These are phyloP conservation scores for Claviceps pusilla DNA, from an alignment of 2,329 filamentous ascomycete genomes.

Conservation along the genomic window DNA sequence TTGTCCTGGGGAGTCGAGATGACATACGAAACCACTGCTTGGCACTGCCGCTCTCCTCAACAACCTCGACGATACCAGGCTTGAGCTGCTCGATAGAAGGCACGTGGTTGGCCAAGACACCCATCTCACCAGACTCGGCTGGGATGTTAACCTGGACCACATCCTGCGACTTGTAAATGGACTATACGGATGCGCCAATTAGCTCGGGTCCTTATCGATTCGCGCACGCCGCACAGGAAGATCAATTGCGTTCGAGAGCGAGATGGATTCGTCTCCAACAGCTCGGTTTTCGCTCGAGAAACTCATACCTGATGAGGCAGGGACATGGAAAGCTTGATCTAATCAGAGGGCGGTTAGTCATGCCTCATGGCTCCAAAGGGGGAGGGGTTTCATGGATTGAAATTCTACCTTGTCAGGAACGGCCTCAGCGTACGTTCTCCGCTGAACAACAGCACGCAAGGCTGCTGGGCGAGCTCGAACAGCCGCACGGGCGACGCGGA, in stretches of 20 bases:
- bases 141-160: slow-evolving; percentile 96
- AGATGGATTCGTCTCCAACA: slow-evolving; percentile 4
- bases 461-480: slow-evolving; percentile 68
- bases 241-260: slow-evolving; percentile 14
- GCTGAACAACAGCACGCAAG: slow-evolving; percentile 61
- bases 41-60: slow-evolving; percentile 76
- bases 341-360: slow-evolving; percentile 13
- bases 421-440: slow-evolving; percentile 82
- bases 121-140: slow-evolving; percentile 97
- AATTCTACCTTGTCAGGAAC: slow-evolving; percentile 60
- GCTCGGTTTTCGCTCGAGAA: slow-evolving; percentile 8
- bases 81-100: slow-evolving; percentile 98
- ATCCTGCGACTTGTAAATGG: slow-evolving; percentile 53
- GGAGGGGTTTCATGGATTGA: slow-evolving; percentile 10
- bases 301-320: slow-evolving; percentile 91
- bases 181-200: slow-evolving; percentile 42
- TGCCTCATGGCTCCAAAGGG: slow-evolving; percentile 4
- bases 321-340: slow-evolving; percentile 95
- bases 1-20: not conserved
- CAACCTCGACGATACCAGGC: slow-evolving; percentile 85
- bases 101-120: slow-evolving; percentile 97
- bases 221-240: slow-evolving; percentile 4
- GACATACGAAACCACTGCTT: slow-evolving; percentile 98
- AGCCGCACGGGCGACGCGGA: slow-evolving; percentile 83
- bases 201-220: slow-evolving; percentile 19